A percentile compares a stretch with the other conserved stretches of the same genome.
Evolutionary conservation across 352 stramenopile species (phyloP).

Genomic region (Phytophthora litchii): DNA sequence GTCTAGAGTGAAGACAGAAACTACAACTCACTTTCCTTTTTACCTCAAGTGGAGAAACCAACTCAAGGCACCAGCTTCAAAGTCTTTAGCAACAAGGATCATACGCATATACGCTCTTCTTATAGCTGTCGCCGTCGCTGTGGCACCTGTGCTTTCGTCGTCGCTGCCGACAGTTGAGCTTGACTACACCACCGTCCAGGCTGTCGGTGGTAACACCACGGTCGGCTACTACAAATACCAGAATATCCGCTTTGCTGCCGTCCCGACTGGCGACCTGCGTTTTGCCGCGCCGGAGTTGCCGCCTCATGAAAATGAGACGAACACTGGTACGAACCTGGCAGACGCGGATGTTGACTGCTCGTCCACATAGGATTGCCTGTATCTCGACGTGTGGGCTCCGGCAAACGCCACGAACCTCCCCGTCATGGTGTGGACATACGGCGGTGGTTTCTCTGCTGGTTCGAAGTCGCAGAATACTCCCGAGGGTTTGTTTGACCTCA

Average conservation of each 20-base stretch:
- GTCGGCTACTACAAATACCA: slow-evolving; percentile 43
- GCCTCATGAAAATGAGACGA: slow-evolving; percentile 25
- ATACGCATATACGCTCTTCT: slow-evolving; percentile 25
- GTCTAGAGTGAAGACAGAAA: no score
- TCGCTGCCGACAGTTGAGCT: slow-evolving; percentile 25
- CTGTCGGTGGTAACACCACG: slow-evolving; percentile 26
- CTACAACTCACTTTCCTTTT: no score
- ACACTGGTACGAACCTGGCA: slow-evolving; percentile 29
- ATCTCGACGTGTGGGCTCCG: slow-evolving; percentile 39
- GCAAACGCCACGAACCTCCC: slow-evolving; percentile 30
- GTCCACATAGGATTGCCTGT: slow-evolving; percentile 39
- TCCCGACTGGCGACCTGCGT: slow-evolving; percentile 31
- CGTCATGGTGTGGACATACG: slow-evolving; percentile 41
- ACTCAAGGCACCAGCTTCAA: no score
- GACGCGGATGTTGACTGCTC: slow-evolving; percentile 24
- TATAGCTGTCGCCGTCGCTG: slow-evolving; percentile 1
- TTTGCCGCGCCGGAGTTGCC: slow-evolving; percentile 32
- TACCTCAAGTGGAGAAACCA: no score
- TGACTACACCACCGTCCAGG: slow-evolving; percentile 35
- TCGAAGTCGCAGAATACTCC: slow-evolving; percentile 25
- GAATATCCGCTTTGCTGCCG: slow-evolving; percentile 38
- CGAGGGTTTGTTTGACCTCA: slow-evolving; percentile 29
- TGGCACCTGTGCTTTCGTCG: slow-evolving; percentile 7
- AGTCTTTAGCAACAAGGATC: no score
- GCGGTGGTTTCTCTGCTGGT: slow-evolving; percentile 31